phyloP scores from a whole-genome alignment of 768 basidiomycete species.

The Suillus brevipes region DNA sequence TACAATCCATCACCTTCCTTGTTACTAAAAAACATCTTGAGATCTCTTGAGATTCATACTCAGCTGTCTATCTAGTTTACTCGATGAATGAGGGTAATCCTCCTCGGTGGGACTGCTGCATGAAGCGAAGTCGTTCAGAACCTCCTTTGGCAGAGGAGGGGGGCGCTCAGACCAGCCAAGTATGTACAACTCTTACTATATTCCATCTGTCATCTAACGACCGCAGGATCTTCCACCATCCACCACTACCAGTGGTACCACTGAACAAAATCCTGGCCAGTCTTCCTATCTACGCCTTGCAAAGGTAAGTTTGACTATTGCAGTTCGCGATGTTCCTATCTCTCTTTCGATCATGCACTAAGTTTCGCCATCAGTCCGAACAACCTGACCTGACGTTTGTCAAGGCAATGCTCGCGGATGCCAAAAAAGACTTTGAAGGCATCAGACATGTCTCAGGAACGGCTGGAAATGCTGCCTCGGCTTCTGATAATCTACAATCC shows the following conservation, averaged over 20 bases:
- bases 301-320: background rate
- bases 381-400: no score
- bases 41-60: no score
- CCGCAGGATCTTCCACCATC: background rate
- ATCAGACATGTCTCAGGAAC: background rate
- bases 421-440: no score
- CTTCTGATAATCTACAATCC: background rate
- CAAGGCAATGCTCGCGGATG: no score
- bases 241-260: background rate
- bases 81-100: no score
- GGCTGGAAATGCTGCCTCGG: background rate
- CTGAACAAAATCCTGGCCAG: background rate
- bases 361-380: background rate
- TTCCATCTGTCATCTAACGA: background rate
- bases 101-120: no score
- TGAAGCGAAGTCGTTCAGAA: no score
- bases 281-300: background rate
- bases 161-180: background rate
- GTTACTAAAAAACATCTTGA: no score
- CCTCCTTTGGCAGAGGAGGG: no score
- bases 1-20: no score
- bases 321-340: background rate
- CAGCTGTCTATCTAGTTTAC: no score
- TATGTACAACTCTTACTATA: background rate
- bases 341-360: background rate